A percentile compares a stretch with the other conserved stretches of the same genome.
phyloP scores from a whole-genome alignment of 2,329 filamentous ascomycete species.

The Fusarium concolor region DNA sequence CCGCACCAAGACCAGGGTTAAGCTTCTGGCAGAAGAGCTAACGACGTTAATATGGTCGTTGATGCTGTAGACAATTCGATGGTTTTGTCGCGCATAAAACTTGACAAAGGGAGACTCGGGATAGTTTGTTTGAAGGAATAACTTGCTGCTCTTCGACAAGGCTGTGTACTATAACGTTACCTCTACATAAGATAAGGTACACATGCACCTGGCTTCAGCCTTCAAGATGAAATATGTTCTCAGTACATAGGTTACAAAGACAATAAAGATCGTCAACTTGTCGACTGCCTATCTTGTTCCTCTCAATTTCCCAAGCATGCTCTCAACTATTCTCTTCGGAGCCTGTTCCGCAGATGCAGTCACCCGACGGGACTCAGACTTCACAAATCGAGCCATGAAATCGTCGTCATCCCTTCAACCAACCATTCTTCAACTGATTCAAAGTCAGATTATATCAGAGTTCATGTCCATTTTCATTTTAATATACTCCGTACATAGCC shows the following conservation, averaged over 20 bases:
- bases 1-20: conserved; percentile 17
- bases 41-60: not conserved
- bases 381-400: too few species aligned
- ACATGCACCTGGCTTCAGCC: not conserved
- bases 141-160: not conserved
- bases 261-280: not conserved
- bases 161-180: not conserved
- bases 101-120: not conserved
- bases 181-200: too few species aligned
- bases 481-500: not conserved
- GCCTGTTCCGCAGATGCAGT: conserved; percentile 8
- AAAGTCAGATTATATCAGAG: not conserved
- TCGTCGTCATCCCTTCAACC: conserved; percentile 13
- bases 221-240: not conserved
- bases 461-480: not conserved
- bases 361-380: too few species aligned
- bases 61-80: not conserved
- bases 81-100: conserved; percentile 3
- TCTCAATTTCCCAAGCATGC: not conserved
- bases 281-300: conserved; percentile 1
- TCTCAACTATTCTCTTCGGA: conserved; percentile 3
- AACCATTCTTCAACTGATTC: not conserved
- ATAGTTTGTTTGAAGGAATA: not conserved
- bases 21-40: conserved; percentile 6
- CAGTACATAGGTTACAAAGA: not conserved